phyloP scores from a whole-genome alignment of 257 asterid species.

The Solanum dulcamara region DNA sequence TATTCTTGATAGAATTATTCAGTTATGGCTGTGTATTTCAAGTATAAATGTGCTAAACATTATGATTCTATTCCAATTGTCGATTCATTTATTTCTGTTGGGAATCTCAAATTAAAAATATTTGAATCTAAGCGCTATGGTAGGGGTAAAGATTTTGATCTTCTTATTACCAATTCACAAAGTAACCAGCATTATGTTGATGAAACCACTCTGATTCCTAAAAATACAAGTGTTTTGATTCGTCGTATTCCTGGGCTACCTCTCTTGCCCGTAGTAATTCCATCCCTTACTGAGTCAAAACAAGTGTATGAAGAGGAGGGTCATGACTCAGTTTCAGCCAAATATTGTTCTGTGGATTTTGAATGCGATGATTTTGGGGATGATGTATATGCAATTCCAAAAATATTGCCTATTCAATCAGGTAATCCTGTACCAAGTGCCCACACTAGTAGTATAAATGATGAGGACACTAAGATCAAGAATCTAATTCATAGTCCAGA shows the following conservation, averaged over 20 bases:
- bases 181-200: conserved; percentile 87
- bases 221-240: conserved; percentile 80
- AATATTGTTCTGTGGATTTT: background rate
- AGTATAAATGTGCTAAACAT: conserved; percentile 93
- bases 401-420: background rate
- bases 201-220: conserved; percentile 73
- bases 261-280: conserved; percentile 19
- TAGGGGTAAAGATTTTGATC: conserved; percentile 94
- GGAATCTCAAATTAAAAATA: conserved; percentile 80
- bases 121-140: conserved; percentile 92
- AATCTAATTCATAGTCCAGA: conserved; percentile 74
- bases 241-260: conserved; percentile 96
- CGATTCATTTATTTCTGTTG: conserved; percentile 78
- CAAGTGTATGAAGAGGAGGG: background rate
- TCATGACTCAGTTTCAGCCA: background rate
- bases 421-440: background rate
- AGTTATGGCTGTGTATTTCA: conserved; percentile 84
- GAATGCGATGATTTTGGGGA: background rate
- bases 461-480: conserved; percentile 10
- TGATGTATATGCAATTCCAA: background rate
- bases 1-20: background rate
- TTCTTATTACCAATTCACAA: conserved; percentile 88
- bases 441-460: background rate
- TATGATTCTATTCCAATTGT: conserved; percentile 59
- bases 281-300: background rate